phyloP scores from a whole-genome alignment of 768 basidiomycete species.

The Suillus plorans region DNA sequence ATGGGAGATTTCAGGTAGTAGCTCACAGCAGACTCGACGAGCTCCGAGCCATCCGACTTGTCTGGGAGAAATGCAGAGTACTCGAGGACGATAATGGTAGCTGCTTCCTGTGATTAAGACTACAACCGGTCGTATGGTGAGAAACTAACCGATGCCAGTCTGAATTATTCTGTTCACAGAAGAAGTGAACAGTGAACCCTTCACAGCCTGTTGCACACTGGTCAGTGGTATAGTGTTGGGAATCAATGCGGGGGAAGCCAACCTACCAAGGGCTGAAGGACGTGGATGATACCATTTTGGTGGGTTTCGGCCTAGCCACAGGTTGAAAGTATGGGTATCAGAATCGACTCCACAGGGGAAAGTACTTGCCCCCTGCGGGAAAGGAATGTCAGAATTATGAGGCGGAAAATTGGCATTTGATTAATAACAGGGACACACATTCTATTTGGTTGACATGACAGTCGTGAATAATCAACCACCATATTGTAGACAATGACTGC shows the following conservation, averaged over 20 bases:
- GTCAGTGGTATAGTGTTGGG: neutral
- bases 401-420: neutral
- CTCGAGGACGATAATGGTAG: no score
- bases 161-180: neutral
- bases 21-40: no score
- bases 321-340: neutral
- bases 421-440: neutral
- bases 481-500: neutral
- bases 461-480: neutral
- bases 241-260: neutral
- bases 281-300: rapidly evolving
- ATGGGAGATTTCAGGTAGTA: no score
- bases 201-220: neutral
- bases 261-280: neutral
- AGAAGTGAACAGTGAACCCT: neutral
- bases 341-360: neutral
- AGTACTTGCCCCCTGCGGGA: neutral
- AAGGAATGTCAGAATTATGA: neutral
- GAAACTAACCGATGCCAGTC: neutral
- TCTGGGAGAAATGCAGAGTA: no score
- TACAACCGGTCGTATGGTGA: no score
- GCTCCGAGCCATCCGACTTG: no score
- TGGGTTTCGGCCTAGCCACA: rapidly evolving
- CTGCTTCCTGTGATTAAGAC: no score
- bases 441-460: neutral